Conservation (phyloP, 257 asterid genomes). For the Prunella vulgaris region DNA sequence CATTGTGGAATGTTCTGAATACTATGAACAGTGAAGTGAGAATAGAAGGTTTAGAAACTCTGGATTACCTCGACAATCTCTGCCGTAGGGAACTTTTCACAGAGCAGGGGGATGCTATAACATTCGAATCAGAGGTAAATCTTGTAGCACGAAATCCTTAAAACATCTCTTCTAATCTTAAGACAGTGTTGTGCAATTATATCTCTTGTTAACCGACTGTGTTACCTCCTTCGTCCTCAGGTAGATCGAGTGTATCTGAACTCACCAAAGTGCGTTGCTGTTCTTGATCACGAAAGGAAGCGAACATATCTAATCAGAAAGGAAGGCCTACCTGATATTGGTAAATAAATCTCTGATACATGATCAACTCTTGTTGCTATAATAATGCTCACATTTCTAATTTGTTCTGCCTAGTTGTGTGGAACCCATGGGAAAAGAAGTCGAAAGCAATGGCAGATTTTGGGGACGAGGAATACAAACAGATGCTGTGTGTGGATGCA, state of each 20-base stretch:
- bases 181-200: neutral
- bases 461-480: conserved; percentile 82
- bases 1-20: neutral
- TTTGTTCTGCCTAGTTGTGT: conserved; percentile 45
- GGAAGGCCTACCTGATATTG: conserved; percentile 86
- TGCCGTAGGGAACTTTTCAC: conserved; percentile 72
- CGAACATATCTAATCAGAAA: conserved; percentile 75
- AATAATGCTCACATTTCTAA: neutral
- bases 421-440: conserved; percentile 98
- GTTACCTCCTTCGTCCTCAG: conserved; percentile 32
- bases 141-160: neutral
- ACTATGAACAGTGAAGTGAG: conserved; percentile 70
- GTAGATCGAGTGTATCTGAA: conserved; percentile 80
- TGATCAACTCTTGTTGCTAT: neutral
- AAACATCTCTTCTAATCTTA: neutral
- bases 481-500: conserved; percentile 78
- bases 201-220: neutral
- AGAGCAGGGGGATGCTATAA: conserved; percentile 92
- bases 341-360: neutral
- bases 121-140: conserved; percentile 90
- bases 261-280: conserved; percentile 63
- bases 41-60: conserved; percentile 89
- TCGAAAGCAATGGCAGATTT: conserved; percentile 80
- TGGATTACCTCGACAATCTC: conserved; percentile 88
- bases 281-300: conserved; percentile 86